Evolutionary conservation across 73 alveolate species (phyloP).

Genomic region (Urostyla sp.): DNA sequence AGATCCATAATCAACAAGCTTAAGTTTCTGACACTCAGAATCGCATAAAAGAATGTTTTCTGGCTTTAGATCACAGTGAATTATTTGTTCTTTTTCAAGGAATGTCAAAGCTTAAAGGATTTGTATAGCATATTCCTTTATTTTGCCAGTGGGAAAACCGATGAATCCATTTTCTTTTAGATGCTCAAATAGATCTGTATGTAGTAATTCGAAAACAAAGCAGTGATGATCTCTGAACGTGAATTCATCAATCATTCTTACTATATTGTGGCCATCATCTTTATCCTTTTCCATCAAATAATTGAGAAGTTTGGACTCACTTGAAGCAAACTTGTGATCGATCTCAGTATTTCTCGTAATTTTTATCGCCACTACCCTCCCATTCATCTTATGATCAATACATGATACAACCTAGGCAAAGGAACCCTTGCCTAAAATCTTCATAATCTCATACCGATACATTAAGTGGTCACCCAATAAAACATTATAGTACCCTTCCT

Average conservation of each 20-base stretch:
- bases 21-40: conserved; percentile 60
- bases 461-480: conserved; percentile 40
- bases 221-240: conserved; percentile 68
- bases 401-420: conserved; percentile 49
- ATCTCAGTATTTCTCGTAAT: conserved; percentile 53
- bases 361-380: conserved; percentile 45
- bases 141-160: conserved; percentile 49
- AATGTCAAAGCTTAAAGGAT: conserved; percentile 47
- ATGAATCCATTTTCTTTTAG: conserved; percentile 55
- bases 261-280: conserved; percentile 42
- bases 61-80: conserved; percentile 87
- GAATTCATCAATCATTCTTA: conserved; percentile 47
- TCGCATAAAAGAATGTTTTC: conserved; percentile 78
- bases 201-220: conserved; percentile 60
- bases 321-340: conserved; percentile 49
- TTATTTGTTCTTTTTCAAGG: conserved; percentile 42
- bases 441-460: conserved; percentile 42
- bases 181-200: conserved; percentile 55
- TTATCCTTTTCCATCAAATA: conserved; percentile 56
- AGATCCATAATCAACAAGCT: conserved; percentile 88
- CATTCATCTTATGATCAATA: conserved; percentile 27
- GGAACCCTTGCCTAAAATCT: conserved; percentile 56
- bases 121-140: conserved; percentile 60
- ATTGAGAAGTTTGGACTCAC: conserved; percentile 50
- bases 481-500: conserved; percentile 43